Evolutionary conservation across 345 rosid genomes (phyloP).

Genomic region (Nephelium lappaceum): DNA sequence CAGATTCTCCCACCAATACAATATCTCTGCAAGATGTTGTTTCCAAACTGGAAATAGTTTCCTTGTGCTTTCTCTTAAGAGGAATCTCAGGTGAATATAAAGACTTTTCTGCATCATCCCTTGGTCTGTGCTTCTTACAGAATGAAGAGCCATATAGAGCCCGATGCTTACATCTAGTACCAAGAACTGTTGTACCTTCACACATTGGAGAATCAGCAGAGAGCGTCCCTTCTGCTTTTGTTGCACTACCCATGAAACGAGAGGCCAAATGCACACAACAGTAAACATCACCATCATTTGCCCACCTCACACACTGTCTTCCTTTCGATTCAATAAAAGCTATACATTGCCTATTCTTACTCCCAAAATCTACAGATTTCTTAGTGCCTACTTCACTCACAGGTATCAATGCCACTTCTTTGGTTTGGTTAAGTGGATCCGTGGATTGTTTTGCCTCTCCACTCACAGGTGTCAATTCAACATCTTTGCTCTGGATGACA

Average conservation of each 20-base stretch:
- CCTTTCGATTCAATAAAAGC: slow-evolving; percentile 95
- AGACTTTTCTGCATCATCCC: slow-evolving; percentile 34
- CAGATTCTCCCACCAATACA: slow-evolving; percentile 48
- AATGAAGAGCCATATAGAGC: slow-evolving; percentile 75
- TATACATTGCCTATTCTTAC: slow-evolving; percentile 77
- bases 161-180: slow-evolving; percentile 93
- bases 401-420: slow-evolving; percentile 40
- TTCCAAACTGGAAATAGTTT: slow-evolving; percentile 43
- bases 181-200: slow-evolving; percentile 94
- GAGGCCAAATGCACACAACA: slow-evolving; percentile 99
- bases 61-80: slow-evolving; percentile 62
- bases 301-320: slow-evolving; percentile 98
- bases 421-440: slow-evolving; percentile 27
- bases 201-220: slow-evolving; percentile 70
- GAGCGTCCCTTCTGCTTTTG: slow-evolving; percentile 56
- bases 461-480: slow-evolving; percentile 26
- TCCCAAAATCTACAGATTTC: slow-evolving; percentile 56
- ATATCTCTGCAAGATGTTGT: slow-evolving; percentile 46
- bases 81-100: slow-evolving; percentile 33
- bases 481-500: slow-evolving; percentile 26
- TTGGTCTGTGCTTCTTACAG: slow-evolving; percentile 93
- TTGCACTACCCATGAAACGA: slow-evolving; percentile 71
- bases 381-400: slow-evolving; percentile 37
- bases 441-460: slow-evolving; percentile 34
- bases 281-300: slow-evolving; percentile 94